Base-by-base conservation (phyloP, 495 filamentous ascomycete genomes). In the Neurospora sublineolata region DNA sequence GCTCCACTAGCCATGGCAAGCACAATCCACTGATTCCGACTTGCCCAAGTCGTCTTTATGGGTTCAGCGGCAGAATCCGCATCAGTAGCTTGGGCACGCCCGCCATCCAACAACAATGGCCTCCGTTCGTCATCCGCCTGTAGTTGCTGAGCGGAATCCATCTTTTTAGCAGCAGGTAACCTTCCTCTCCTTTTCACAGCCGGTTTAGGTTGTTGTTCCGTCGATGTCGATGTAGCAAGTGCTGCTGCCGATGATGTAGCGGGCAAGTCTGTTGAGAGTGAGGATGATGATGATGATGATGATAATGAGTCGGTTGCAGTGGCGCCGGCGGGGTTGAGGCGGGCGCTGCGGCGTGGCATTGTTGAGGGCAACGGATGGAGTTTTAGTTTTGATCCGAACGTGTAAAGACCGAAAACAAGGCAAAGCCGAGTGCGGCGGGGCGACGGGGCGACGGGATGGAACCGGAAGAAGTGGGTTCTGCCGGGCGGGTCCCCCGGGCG, bases 1-100 rank as follows among this genome's bases (percentile, higher is more conserved):
- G 90, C 89, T 41, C 95, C 95, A 79, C 92, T 95, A 44, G 92
- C 88, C 41, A 96, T 75, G 36, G 95, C 93, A 67, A 94, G 87
- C 70, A 93, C 78, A 71, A 97, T 86, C 95, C 95, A 99, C 69
- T 85, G 83, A 23, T 84, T 85, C 71, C 80, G 76, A 14, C 73
- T 44, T 14, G 76, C 58, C 80, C 80, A 84, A 11, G 80, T 74
- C 68, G n/a, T 46, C 8, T 70, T 70, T 39, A 44, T 70, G 7
- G 36, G 36, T 5, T 38, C 33, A 30, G 40, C 11, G 37, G 52
- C 4, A 20, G 42, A 27, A 18, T 39, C 39, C 12, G 41, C 27
- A 18, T 36, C 30, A 30, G 60, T 20, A 12, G 37, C 27, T 27
- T 46, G 69, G 18, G 41, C 18, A 44, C 18, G 46, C 40, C 73